A percentile compares a stretch with the other conserved stretches of the same genome.
phyloP scores from a whole-genome alignment of 805 yeast species.

The Zygosaccharomyces siamensis region DNA sequence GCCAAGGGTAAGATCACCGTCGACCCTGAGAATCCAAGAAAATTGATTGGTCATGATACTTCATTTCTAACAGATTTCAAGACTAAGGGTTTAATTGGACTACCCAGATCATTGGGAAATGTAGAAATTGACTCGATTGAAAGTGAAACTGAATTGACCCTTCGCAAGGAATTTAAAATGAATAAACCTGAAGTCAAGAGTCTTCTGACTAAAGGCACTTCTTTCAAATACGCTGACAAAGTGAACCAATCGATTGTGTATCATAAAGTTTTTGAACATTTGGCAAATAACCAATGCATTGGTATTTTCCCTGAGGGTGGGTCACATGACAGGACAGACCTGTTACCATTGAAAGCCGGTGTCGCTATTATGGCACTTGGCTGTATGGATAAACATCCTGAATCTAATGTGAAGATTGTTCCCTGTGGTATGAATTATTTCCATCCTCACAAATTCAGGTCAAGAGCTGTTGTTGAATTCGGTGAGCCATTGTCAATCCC shows the following conservation, averaged over 20 bases:
- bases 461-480: conserved; percentile 92
- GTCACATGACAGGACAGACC: conserved; percentile 88
- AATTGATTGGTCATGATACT: conserved; percentile 62
- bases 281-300: conserved; percentile 72
- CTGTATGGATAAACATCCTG: conserved; percentile 74
- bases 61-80: conserved; percentile 56
- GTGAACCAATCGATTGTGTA: conserved; percentile 85
- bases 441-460: conserved; percentile 91
- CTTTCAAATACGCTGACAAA: conserved; percentile 69
- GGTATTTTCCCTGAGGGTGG: conserved; percentile 99
- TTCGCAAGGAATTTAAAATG: conserved; percentile 67
- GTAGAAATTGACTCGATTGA: conserved; percentile 62
- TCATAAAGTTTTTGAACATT: conserved; percentile 75
- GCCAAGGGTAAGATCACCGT: conserved; percentile 65
- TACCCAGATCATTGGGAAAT: conserved; percentile 75
- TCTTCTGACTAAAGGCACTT: conserved; percentile 47
- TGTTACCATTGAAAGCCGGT: conserved; percentile 92
- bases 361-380: conserved; percentile 98
- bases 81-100: conserved; percentile 62
- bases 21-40: conserved; percentile 50
- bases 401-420: conserved; percentile 75
- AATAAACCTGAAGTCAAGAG: conserved; percentile 38
- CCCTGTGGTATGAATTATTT: conserved; percentile 98
- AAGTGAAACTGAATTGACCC: conserved; percentile 63
- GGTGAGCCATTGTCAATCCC: conserved; percentile 79